Conservation (phyloP, 257 asterid species). For the Jacaranda copaia region DNA sequence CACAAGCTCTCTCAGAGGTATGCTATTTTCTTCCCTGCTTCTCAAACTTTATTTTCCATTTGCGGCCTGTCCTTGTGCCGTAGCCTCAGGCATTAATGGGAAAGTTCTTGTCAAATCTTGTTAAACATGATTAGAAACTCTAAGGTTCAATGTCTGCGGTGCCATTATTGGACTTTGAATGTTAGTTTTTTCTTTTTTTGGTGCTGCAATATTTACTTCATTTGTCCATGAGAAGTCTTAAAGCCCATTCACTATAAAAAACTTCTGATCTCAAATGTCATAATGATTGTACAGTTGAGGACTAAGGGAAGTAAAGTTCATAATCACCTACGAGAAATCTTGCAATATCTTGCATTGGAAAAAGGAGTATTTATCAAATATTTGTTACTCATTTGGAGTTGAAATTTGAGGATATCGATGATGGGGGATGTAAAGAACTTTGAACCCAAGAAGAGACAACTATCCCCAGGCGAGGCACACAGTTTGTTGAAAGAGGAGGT, state of each 20-base stretch:
- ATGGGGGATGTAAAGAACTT: conserved; percentile 47
- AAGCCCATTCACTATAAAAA: neutral
- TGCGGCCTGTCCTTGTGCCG: too few relatives aligned
- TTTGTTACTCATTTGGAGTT: neutral
- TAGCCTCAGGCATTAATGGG: too few relatives aligned
- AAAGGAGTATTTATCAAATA: neutral
- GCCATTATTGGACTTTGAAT: too few relatives aligned
- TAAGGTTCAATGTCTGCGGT: too few relatives aligned
- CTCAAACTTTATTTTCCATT: neutral
- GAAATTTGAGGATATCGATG: conserved; percentile 12
- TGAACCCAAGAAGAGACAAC: conserved; percentile 63
- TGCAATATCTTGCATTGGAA: neutral
- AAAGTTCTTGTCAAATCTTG: too few relatives aligned
- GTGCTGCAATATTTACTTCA: too few relatives aligned
- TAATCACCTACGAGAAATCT: conserved; percentile 30
- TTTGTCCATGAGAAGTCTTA: too few relatives aligned
- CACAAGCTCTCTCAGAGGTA: conserved; percentile 14
- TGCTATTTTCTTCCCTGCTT: neutral
- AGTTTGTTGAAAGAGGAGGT: conserved; percentile 67
- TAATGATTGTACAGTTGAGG: neutral
- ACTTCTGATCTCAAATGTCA: neutral
- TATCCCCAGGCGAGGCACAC: conserved; percentile 48
- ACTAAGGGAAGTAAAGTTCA: conserved; percentile 39
- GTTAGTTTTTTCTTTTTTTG: too few relatives aligned
- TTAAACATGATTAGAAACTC: too few relatives aligned